Evolutionary conservation across 352 stramenopile genomes (phyloP), one percentile per base, ranked within the genome.

Genomic region (Phytopythium montanum): DNA sequence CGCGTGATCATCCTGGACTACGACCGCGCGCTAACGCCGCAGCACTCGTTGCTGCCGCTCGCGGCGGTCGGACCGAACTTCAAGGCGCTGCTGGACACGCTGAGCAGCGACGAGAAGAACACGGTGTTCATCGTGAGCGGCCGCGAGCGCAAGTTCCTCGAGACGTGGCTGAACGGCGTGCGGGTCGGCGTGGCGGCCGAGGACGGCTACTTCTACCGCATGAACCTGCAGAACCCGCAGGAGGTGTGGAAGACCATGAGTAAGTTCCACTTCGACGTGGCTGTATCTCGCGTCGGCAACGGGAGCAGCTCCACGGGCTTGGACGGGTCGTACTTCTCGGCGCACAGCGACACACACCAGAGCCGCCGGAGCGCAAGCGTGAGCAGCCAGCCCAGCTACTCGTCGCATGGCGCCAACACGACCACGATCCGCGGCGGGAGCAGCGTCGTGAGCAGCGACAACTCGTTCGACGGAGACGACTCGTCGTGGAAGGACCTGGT

Each of bases 1-100:
- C 81, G 88, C 2, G 73, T 96, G 26, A 94, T 96, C 54, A 91
- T 96, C 59, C 59, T 92, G 58, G 88, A 96, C 58, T 96, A 96
- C 63, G 88, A 96, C 60, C 81, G 87, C 10, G 94, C 88, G 38
- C 77, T 96, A 36, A 88, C 70, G 16, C 78, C 80, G 9, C 81
- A 94, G 61, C 79, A 89, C 45, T 88, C 79, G 25, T 67, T 95
- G 44, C 65, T 93, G 49, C 84, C 87, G 52, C 72, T 96, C 7
- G 88, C 88, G 6, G 85, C 82, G 2, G 82, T 93, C 1, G 81
- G 81, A 0, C 83, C 81, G 12, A 88, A 88, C 62, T 90, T 92
- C 64, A 90, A 88, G 70, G 75, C 68, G 5, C 54, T 93, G 9
- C 65, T 94, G n/a, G 81, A 90, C 60, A 79, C 80, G 31, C 59